Base-by-base conservation (phyloP, 768 basidiomycete species). In the Lentinula sp. region DNA sequence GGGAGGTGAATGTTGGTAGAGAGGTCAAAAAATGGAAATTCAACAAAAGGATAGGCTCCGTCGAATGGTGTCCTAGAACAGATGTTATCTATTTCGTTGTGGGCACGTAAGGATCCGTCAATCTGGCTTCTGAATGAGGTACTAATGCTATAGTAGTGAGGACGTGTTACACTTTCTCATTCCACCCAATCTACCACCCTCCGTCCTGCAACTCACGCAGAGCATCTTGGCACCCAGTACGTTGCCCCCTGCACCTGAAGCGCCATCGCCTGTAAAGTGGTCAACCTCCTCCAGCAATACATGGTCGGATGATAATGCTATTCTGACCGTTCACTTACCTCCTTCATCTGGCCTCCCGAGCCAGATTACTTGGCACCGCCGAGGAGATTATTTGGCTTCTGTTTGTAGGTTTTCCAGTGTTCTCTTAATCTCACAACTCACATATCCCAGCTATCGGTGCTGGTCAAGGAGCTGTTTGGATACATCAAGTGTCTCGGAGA, bases 301-400 rank as follows among this genome's bases (percentile, higher is more conserved):
- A 46, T 81, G 80, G 70, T 77, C 80, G 13, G 73, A 78, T 46
- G 84, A 87, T 58, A 73, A 74, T 4, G 78, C 89, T 16, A 77
- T 85, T 66, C 74, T 93, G 53, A 84, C 82, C 6, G 70, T 91
- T 59, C 76, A 75, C 45, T 72, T 93, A 46, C 88, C 88, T 4
- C 67, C 82, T 5, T 80, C 81, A 8, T 88, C 91, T 35, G 89
- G 90, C 4, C 67, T 84, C 45, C 83, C 89, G 5, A 89, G 83
- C 67, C 93, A 97, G 69, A 78, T 98, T 9, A 75, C 88, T 40
- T 98, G 95, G 94, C 97, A 99, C 73, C 81, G 90, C 57, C 85
- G 87, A 68, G 97, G 97, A 53, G 97, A 99, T 71, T 99, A 99
- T 69, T 78, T 99, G 65, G 88, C 96, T 50, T 92, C 92, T 53